Percentiles rank a stretch among this genome's conserved stretches.
Evolutionary conservation across 495 filamentous ascomycete species (phyloP).

Genomic region (Aspergillus bridgeri): DNA sequence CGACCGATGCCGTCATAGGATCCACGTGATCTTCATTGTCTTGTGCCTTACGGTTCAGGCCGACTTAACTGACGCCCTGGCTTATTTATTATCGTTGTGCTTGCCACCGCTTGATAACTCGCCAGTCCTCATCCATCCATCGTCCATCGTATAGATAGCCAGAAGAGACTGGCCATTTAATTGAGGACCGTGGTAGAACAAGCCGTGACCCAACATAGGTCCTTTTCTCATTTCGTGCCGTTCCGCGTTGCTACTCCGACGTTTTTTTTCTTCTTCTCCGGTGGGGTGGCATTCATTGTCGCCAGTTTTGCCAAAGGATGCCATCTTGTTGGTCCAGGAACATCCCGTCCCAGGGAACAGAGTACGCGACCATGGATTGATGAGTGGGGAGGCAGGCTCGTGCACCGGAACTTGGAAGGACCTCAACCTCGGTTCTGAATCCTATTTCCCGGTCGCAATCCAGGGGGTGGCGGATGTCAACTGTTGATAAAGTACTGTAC

Average conservation of each 20-base stretch:
- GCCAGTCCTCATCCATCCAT: background rate
- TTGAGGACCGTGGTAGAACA: background rate
- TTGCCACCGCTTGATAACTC: no score
- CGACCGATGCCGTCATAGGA: background rate
- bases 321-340: background rate
- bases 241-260: conserved; percentile 14
- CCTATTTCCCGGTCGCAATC: background rate
- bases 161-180: background rate
- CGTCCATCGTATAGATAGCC: background rate
- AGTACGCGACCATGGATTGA: background rate
- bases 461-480: background rate
- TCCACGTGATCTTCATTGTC: background rate
- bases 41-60: background rate
- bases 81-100: no score
- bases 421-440: background rate
- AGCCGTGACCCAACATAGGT: background rate
- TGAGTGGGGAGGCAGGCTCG: background rate
- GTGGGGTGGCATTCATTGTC: conserved; percentile 5
- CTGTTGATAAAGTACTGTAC: background rate
- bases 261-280: no score
- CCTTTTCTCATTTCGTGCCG: conserved; percentile 11
- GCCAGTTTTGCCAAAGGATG: background rate
- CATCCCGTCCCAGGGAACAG: conserved; percentile 6
- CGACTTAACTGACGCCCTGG: no score
- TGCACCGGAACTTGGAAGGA: background rate